Base-by-base conservation (phyloP, 768 basidiomycete species). In the Suillus bovinus region DNA sequence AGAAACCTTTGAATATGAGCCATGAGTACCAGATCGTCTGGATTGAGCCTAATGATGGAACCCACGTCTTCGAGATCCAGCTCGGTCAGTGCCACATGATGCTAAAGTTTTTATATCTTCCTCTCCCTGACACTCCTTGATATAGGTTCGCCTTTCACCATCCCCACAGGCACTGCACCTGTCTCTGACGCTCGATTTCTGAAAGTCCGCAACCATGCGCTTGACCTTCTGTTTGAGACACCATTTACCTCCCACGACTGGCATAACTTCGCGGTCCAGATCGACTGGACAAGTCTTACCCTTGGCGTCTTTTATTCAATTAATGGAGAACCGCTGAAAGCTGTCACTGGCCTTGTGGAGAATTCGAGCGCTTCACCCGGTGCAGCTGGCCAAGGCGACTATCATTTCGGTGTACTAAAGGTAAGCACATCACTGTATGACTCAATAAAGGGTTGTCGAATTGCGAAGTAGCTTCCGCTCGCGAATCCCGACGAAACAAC, bases 1-100 rank as follows among this genome's bases (percentile, higher is more conserved):
- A 52, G n/a, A 69, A 68, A 27, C 81, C 81, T 14, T 69, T 88
- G 66, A 85, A 86, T 67, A 79, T 78, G 64, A 77, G 65, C 10
- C 86, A 87, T 61, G 86, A 88, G 67, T 86, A 88, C 67, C 86
- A 88, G 66, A 76, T 83, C 56, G 82, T 88, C 16, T 87, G 83
- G 70, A 84, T 87, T 61, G 86, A 88, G 72, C 83, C 84, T 1
- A 77, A 69, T 58, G 87, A 88, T 66, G 84, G 85, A 7, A 77
- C 81, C 4, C 85, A 86, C 72, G 77, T 87, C 24, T 88, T 88
- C 67, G 84, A 79, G 6, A 72, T 87, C 44, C 84, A 86, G 65
- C 75, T 86, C 8, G 86, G 86, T 85, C 62, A 20, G 78, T 66
- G 2, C 16, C 5, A 31, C 20, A 41, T 14, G 8, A 46, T 34